Conservation (phyloP, 2,329 filamentous ascomycete species). For the Alternaria conjuncta region DNA sequence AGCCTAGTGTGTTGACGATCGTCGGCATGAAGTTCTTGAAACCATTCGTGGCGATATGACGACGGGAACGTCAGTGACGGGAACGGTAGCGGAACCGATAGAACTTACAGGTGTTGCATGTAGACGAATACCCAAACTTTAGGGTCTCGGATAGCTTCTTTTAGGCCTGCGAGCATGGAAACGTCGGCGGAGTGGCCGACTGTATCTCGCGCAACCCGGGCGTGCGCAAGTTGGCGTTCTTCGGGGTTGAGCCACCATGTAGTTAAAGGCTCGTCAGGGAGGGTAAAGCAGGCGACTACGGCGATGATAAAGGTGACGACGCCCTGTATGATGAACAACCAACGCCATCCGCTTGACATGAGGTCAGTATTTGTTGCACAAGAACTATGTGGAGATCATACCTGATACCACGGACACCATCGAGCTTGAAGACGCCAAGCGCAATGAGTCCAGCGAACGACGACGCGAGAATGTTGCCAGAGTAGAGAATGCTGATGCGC, state of each 20-base stretch:
- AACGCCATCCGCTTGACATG: slow-evolving; percentile 12
- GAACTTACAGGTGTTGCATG: slow-evolving; percentile 43
- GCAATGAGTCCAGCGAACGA: slow-evolving; percentile 25
- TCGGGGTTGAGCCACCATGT: slow-evolving; percentile 54
- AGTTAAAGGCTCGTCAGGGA: slow-evolving; percentile 45
- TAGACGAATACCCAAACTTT: slow-evolving; percentile 61
- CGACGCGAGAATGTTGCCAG: slow-evolving; percentile 21
- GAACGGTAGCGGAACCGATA: slow-evolving; percentile 61
- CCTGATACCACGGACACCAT: slow-evolving; percentile 22
- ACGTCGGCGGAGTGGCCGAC: slow-evolving; percentile 53
- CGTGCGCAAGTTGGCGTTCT: slow-evolving; percentile 50
- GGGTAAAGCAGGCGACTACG: slow-evolving; percentile 32
- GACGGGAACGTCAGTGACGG: too few relatives aligned
- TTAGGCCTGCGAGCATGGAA: slow-evolving; percentile 46
- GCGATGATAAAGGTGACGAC: slow-evolving; percentile 37
- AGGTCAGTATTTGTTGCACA: background rate
- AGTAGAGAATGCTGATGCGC: slow-evolving; percentile 15
- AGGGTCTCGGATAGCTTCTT: slow-evolving; percentile 56
- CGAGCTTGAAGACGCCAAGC: slow-evolving; percentile 23
- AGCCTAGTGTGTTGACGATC: slow-evolving; percentile 59
- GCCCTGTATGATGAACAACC: slow-evolving; percentile 35
- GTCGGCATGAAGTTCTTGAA: slow-evolving; percentile 53
- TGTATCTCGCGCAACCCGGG: slow-evolving; percentile 53
- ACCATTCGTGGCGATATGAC: too few relatives aligned
- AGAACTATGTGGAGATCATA: slow-evolving; percentile 5